Percentiles rank a stretch among this genome's conserved stretches.
Conservation (phyloP, 2,329 filamentous ascomycete species). For the Aureobasidium sp. region DNA sequence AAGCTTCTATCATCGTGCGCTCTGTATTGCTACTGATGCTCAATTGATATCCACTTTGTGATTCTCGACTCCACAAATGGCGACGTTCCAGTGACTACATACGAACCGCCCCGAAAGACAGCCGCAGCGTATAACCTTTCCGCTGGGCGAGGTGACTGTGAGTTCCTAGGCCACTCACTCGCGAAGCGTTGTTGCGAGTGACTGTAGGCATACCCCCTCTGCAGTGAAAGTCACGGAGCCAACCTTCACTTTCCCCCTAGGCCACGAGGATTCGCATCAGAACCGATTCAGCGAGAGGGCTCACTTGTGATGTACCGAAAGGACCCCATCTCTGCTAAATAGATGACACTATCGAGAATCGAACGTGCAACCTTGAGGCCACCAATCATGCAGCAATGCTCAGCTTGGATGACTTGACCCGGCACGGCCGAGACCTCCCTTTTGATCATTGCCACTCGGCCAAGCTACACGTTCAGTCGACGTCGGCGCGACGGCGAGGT, state of each 20-base stretch:
- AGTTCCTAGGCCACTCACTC: conserved; percentile 4
- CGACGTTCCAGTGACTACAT: conserved; percentile 8
- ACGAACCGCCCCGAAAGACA: conserved; percentile 9
- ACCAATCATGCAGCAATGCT: background rate
- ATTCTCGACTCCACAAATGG: conserved; percentile 9
- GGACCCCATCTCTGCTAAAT: background rate
- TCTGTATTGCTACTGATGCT: background rate
- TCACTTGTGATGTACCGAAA: conserved; percentile 1
- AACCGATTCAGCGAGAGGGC: background rate
- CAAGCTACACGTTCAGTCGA: conserved; percentile 2
- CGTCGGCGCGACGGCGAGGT: background rate
- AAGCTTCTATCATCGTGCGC: background rate
- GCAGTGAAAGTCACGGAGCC: background rate
- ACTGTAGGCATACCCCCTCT: conserved; percentile 11
- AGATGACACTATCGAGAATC: background rate
- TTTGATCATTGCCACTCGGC: conserved; percentile 2
- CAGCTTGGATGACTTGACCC: background rate
- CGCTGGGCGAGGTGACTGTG: conserved; percentile 13
- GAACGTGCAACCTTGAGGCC: background rate
- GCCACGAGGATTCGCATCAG: background rate
- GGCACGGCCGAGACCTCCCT: background rate
- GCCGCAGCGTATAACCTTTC: conserved; percentile 13
- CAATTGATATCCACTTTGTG: background rate
- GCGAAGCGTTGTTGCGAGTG: conserved; percentile 10
- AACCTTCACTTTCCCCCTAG: conserved; percentile 4